Percentiles rank a stretch among this genome's conserved stretches.
These are phyloP conservation scores for Xylaria digitata DNA, from an alignment of 2,329 filamentous ascomycete species.

Conservation along the genomic window DNA sequence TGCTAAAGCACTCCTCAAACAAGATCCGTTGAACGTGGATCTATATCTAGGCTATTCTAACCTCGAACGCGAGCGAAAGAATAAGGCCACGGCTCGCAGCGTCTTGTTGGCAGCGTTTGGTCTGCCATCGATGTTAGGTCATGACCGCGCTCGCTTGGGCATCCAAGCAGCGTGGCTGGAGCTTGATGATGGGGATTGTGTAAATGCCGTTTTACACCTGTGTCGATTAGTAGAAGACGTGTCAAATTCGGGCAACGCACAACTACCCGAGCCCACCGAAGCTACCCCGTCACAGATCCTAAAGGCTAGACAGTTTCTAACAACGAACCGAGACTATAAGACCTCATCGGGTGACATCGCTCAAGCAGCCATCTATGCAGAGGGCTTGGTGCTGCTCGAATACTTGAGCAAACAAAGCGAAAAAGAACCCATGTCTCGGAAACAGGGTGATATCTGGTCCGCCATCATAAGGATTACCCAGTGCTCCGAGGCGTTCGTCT, in stretches of 20 bases:
- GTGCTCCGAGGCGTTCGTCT: constrained; percentile 58
- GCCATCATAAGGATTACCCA: constrained; percentile 57
- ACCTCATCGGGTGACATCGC: constrained; percentile 62
- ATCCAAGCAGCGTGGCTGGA: constrained; percentile 75
- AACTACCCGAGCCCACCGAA: constrained; percentile 36
- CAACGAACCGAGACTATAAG: constrained; percentile 64
- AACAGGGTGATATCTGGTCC: constrained; percentile 68
- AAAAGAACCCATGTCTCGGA: constrained; percentile 57
- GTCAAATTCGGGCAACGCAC: constrained; percentile 32
- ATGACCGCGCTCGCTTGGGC: constrained; percentile 59
- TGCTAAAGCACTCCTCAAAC: constrained; percentile 80
- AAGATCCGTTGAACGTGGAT: constrained; percentile 68
- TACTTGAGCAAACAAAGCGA: constrained; percentile 67
- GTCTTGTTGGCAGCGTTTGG: constrained; percentile 74
- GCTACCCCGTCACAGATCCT: constrained; percentile 58
- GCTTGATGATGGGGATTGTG: constrained; percentile 57
- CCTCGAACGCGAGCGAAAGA: constrained; percentile 72
- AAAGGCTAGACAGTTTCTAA: constrained; percentile 65
- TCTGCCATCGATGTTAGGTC: constrained; percentile 41
- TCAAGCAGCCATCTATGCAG: constrained; percentile 66
- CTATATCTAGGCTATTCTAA: constrained; percentile 85
- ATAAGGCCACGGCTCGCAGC: constrained; percentile 67
- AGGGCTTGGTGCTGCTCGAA: constrained; percentile 72
- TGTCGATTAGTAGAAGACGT: constrained; percentile 54
- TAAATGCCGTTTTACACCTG: constrained; percentile 54